A percentile compares a stretch with the other conserved stretches of the same genome.
These are phyloP conservation scores for Aspergillus diversus DNA, from an alignment of 495 filamentous ascomycete species.

Conservation along the genomic window DNA sequence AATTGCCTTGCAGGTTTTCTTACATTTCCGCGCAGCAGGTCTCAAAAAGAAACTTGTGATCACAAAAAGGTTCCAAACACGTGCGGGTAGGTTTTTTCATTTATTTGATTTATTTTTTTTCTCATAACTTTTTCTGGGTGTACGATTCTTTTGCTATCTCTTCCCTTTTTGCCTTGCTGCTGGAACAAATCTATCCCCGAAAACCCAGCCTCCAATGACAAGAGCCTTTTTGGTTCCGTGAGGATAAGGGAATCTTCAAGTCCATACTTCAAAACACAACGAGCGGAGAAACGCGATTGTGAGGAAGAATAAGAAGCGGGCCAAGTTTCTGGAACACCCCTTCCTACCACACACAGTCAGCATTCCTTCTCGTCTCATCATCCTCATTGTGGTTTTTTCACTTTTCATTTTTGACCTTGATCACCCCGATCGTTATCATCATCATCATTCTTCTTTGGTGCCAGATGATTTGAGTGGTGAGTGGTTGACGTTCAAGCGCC, in stretches of 20 bases:
- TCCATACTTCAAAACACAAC: not conserved
- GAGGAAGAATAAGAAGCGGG: not conserved
- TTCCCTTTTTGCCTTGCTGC: constrained; percentile 14
- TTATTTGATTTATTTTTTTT: constrained; percentile 18
- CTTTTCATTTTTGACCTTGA: constrained; percentile 5
- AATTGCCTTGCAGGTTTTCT: constrained; percentile 32
- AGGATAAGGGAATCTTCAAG: constrained; percentile 1
- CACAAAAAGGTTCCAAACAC: constrained; percentile 19
- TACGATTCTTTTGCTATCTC: constrained; percentile 2
- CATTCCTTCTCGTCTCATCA: constrained; percentile 3
- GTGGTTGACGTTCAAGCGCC: constrained; percentile 16
- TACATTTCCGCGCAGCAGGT: constrained; percentile 30
- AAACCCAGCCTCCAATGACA: constrained; percentile 11
- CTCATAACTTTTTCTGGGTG: constrained; percentile 7
- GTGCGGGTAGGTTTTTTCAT: constrained; percentile 28
- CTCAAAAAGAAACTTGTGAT: constrained; percentile 25
- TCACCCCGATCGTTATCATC: too few relatives aligned
- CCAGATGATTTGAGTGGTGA: not conserved
- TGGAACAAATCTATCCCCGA: constrained; percentile 1
- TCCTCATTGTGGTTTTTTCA: constrained; percentile 7
- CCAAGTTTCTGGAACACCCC: constrained; percentile 11
- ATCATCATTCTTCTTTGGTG: too few relatives aligned
- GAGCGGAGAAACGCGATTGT: not conserved
- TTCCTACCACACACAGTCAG: constrained; percentile 3
- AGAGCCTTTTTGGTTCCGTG: constrained; percentile 1